Evolutionary conservation across 495 filamentous ascomycete species (phyloP), one percentile per base, ranked within the genome.

Genomic region (Penicillium ochrochloron): DNA sequence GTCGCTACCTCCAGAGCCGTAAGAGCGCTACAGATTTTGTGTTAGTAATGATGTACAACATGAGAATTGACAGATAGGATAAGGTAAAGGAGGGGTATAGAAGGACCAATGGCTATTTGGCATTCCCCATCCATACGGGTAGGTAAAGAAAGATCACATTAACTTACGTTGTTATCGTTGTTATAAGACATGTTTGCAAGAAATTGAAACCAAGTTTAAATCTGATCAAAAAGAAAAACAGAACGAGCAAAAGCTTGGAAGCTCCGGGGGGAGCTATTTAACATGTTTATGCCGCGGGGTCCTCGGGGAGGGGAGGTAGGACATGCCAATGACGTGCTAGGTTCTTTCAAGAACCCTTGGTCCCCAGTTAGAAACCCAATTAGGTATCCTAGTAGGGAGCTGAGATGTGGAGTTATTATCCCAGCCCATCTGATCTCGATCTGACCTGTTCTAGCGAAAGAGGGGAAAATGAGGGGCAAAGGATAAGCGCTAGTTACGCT

Each of bases 101-200:
- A 44, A 6, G n/a, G 42, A 6, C 19, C 19, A 5, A n/a, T 44
- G n/a, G 21, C 5, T 2, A 23, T 17, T 9, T 3, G 21, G 9
- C 19, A 25, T 48, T 0, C 0, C 37, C 37, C 37, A 0, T 3
- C 19, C 11, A n/a, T 23, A 5, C 34, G 5, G 25, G 44, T 44
- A 23, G 6, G n/a, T 31, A 37, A 35, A 60, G 31, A 50, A 17
- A 23, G 23, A n/a, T 14, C 3, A 34, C 8, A 19, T 50, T 27
- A 50, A 58, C 58, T 34, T 60, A 60, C 58, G 42, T 60, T 12
- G 58, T 60, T 60, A 50, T 50, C 41, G 57, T 50, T n/a, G 55
- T 50, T 56, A 33, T 60, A 60, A 60, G 58, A 60, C 58, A 60
- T 60, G 8, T 19, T 60, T 48, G 58, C 4, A 19, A 23, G 19